A percentile compares a stretch with the other conserved stretches of the same genome.
These are phyloP conservation scores for Leccinum subgranulosum DNA, from an alignment of 768 basidiomycete genomes.

Conservation along the genomic window DNA sequence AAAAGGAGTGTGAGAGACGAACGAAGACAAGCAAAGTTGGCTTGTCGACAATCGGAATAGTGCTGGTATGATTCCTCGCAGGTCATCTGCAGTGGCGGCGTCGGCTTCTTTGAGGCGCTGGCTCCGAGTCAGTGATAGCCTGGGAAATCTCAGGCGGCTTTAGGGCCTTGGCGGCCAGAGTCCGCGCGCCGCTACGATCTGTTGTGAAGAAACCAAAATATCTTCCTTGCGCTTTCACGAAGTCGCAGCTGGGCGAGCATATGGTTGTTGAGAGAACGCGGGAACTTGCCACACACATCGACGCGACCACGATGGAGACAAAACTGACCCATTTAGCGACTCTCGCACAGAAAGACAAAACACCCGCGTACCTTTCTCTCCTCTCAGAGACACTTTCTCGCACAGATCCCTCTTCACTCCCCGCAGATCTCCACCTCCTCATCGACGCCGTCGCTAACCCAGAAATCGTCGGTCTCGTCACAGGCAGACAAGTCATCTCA, in stretches of 20 bases:
- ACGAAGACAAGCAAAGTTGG: constrained; percentile 86
- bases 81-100: constrained; percentile 89
- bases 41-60: constrained; percentile 95
- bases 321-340: constrained; percentile 60
- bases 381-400: constrained; percentile 64
- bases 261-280: too few relatives aligned
- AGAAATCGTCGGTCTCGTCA: constrained; percentile 78
- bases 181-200: too few relatives aligned
- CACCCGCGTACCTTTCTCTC: constrained; percentile 65
- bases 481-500: constrained; percentile 82
- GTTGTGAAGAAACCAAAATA: too few relatives aligned
- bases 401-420: constrained; percentile 41
- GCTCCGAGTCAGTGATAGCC: neutral
- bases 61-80: constrained; percentile 96
- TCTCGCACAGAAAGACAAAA: constrained; percentile 84
- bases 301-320: constrained; percentile 49
- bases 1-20: accelerated
- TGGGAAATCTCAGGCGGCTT: too few relatives aligned
- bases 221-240: too few relatives aligned
- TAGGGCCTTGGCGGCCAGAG: too few relatives aligned
- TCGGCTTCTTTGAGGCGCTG: constrained; percentile 92
- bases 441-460: constrained; percentile 82
- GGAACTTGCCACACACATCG: neutral
- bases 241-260: too few relatives aligned
- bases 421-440: constrained; percentile 61